Evolutionary conservation across 2,329 filamentous ascomycete genomes (phyloP), one percentile per base, ranked within the genome.

Genomic region (Xylariaceae sp.): DNA sequence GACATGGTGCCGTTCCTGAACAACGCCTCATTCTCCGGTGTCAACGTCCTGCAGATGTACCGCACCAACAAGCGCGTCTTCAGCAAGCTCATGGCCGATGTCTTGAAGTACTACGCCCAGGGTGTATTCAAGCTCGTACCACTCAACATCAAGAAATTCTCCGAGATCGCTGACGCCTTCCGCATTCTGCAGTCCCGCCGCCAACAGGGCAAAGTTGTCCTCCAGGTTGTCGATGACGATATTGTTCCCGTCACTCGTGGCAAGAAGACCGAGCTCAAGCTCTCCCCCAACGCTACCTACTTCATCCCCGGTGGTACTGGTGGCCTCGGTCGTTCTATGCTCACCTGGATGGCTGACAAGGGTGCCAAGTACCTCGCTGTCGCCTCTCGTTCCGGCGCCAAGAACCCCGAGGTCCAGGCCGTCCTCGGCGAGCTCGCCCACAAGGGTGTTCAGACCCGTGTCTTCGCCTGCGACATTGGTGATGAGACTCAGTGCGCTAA

Each of bases 341-440:
- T 67, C n/a, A 55, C 50, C 8, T 72, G 68, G 69, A 63, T 73
- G 58, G 66, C 65, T 7, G 55, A 61, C 4, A 64, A 60, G 4
- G 72, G 72, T 8, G 72, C 70, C 4, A 64, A 62, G 29, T 64
- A 72, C 53, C 44, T 73, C 10, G 61, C 70, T 5, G 43, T 72
- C 8, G 56, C 57, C n/a, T 66, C 64, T 11, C 60, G 64, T 35
- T 64, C 63, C 4, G 63, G 64, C 0, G 63, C 53, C 15, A 63
- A 62, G 53, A 57, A 57, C 40, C 63, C 60, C 58, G 21, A 70
- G 52, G 29, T 67, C 45, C 52, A 68, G 53, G 44, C 66, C 24
- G 27, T 64, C n/a, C 37, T 66, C 37, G 41, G 58, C 11, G 59
- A 65, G n/a, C 60, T 66, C 29, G 26, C 58, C 27, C 27, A 58